phyloP scores from a whole-genome alignment of 495 filamentous ascomycete genomes.

The Xylaria palmicola region DNA sequence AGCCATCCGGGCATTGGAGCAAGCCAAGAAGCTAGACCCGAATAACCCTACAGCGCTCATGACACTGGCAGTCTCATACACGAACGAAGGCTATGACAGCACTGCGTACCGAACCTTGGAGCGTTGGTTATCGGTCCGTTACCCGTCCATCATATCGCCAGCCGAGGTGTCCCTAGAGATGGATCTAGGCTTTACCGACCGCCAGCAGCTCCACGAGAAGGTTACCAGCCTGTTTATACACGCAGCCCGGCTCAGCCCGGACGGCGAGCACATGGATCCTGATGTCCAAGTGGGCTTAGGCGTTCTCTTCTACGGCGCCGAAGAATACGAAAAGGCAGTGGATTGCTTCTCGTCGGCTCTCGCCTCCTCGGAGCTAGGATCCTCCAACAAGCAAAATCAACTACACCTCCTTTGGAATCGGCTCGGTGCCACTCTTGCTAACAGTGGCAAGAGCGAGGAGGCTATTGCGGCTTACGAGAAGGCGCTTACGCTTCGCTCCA shows the following conservation, averaged over 20 bases:
- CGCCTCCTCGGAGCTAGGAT: slow-evolving; percentile 74
- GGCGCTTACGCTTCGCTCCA: slow-evolving; percentile 81
- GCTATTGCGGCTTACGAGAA: slow-evolving; percentile 96
- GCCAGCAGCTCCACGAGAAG: slow-evolving; percentile 82
- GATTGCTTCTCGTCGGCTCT: slow-evolving; percentile 96
- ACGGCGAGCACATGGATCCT: slow-evolving; percentile 86
- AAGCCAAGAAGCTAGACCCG: slow-evolving; percentile 82
- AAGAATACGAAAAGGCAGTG: slow-evolving; percentile 97
- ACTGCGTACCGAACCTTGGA: slow-evolving; percentile 96
- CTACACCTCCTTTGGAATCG: slow-evolving; percentile 97
- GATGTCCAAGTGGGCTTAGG: slow-evolving; percentile 97
- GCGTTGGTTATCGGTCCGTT: slow-evolving; percentile 91
- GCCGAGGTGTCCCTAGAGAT: slow-evolving; percentile 64
- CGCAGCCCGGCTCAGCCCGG: slow-evolving; percentile 86
- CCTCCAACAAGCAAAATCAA: slow-evolving; percentile 70
- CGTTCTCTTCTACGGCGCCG: slow-evolving; percentile 95
- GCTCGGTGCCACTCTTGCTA: slow-evolving; percentile 92
- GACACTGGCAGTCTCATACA: slow-evolving; percentile 96
- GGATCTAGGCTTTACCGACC: slow-evolving; percentile 89
- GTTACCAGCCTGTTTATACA: slow-evolving; percentile 88
- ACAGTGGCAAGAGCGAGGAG: slow-evolving; percentile 88
- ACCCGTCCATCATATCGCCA: slow-evolving; percentile 73
- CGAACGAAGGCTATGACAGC: slow-evolving; percentile 97
- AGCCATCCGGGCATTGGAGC: slow-evolving; percentile 95
- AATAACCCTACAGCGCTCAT: slow-evolving; percentile 87